Percentiles rank a stretch among this genome's conserved stretches.
Conservation (phyloP, 257 asterid genomes). For the Penstemon barbatus region DNA sequence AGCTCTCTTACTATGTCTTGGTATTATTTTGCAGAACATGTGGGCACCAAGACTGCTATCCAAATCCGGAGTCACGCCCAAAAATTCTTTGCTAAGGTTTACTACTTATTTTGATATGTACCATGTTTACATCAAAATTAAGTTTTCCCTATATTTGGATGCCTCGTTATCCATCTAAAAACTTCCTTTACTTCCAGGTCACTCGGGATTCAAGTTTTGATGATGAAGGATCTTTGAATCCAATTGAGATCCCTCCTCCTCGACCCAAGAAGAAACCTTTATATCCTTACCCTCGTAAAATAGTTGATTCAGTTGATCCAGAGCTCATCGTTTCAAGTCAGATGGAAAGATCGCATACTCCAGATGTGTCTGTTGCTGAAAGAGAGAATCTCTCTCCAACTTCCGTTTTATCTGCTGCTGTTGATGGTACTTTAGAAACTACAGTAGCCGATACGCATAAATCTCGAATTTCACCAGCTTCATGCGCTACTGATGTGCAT, state of each 20-base stretch:
- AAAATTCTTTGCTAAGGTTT: conserved; percentile 76
- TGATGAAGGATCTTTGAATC: conserved; percentile 45
- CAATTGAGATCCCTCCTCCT: conserved; percentile 90
- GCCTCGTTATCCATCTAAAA: not conserved
- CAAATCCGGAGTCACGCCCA: conserved; percentile 97
- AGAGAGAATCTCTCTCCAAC: conserved; percentile 65
- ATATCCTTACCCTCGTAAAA: conserved; percentile 86
- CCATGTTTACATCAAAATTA: not conserved
- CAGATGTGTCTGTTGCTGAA: conserved; percentile 30
- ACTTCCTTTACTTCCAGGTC: conserved; percentile 35
- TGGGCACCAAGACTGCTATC: conserved; percentile 79
- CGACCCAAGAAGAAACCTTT: conserved; percentile 87
- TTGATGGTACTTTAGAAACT: conserved; percentile 51
- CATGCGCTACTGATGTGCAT: conserved; percentile 49
- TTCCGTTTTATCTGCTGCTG: conserved; percentile 59
- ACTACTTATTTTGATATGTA: not conserved
- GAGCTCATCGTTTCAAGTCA: conserved; percentile 29
- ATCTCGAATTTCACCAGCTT: conserved; percentile 50
- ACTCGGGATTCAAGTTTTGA: conserved; percentile 57
- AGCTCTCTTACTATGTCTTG: conserved; percentile 17
- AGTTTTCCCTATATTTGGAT: not conserved
- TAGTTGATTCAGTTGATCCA: conserved; percentile 29
- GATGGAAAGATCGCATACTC: conserved; percentile 37
- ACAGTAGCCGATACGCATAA: conserved; percentile 36
- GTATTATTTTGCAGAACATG: conserved; percentile 53